Evolutionary conservation across 176 grass and related monocot species (phyloP), one percentile per base, ranked within the genome.

Genomic region (Luzula sylvatica): DNA sequence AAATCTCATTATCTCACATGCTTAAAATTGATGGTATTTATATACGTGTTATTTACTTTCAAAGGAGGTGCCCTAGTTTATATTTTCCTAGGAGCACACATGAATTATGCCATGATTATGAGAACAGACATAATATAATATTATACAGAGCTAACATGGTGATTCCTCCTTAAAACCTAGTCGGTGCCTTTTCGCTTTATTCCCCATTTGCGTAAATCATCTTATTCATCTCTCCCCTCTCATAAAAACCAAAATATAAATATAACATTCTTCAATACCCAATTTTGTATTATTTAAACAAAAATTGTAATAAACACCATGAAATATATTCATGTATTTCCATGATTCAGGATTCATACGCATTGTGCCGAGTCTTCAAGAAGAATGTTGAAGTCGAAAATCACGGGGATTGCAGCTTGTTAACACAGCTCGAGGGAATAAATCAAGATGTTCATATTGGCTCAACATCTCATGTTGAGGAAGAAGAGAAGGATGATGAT

Each of bases 321-420:
- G n/a, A 51, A 17, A 42, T 62, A 13, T 74, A 41, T 17, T 54
- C 26, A 53, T 24, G 47, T 73, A 39, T 52, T 68, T 74, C 6
- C 58, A 46, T 64, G 30, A 52, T 4, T 35, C 68, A 96, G 86
- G 93, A 98, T 50, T 80, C 82, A 0, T 98, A 92, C 35, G 93
- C 86, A 13, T 28, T 98, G 35, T 98, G 93, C 72, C 93, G 93
- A 66, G 86, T 98, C 50, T 92, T 98, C 72, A 98, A 98, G 78
- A 98, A 98, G 60, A 87, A 90, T 65, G 86, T 75, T 40, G 93
- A 87, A 42, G 53, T 58, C 44, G 81, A 87, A 28, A 83, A 72
- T 39, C 68, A 77, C 55, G 74, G 68, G 3, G 79, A 86, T 25
- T 82, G 77, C 67, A 86, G 71, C 75, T 51, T n/a, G n/a, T n/a